Evolutionary conservation across 2,329 filamentous ascomycete genomes (phyloP).

Genomic region (Tolypocladium endophyticum): DNA sequence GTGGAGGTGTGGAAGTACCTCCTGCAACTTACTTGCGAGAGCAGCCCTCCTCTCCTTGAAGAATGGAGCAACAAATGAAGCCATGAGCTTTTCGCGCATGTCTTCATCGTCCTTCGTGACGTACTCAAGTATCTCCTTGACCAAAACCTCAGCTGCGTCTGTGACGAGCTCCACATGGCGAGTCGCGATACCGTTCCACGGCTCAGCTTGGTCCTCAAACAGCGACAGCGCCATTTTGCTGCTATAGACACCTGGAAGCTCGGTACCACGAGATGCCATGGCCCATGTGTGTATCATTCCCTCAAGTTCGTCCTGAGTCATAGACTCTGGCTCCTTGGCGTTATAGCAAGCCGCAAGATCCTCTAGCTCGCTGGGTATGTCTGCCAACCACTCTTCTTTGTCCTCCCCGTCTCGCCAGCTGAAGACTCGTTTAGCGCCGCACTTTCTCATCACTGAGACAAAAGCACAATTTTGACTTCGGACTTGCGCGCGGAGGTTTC

Average conservation of each 20-base stretch:
- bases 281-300: constrained; percentile 10
- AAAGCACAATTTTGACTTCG: background rate
- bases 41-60: background rate
- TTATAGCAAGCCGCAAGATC: background rate
- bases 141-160: constrained; percentile 3
- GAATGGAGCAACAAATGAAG: background rate
- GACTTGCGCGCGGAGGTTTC: background rate
- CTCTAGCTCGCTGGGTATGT: background rate
- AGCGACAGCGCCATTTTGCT: constrained; percentile 46
- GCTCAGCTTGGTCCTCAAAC: constrained; percentile 46
- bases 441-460: background rate
- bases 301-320: constrained; percentile 2
- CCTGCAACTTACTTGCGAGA: background rate
- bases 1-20: background rate
- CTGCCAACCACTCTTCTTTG: background rate
- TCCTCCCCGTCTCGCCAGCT: background rate
- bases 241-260: constrained; percentile 52
- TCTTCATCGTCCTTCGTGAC: background rate
- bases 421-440: background rate
- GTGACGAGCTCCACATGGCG: background rate
- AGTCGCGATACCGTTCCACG: constrained; percentile 38
- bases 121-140: background rate
- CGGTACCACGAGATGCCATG: constrained; percentile 21
- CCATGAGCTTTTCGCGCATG: background rate
- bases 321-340: too few species aligned